Evolutionary conservation across 805 yeast genomes (phyloP), one percentile per base, ranked within the genome.

Genomic region (Candida tammaniensis): DNA sequence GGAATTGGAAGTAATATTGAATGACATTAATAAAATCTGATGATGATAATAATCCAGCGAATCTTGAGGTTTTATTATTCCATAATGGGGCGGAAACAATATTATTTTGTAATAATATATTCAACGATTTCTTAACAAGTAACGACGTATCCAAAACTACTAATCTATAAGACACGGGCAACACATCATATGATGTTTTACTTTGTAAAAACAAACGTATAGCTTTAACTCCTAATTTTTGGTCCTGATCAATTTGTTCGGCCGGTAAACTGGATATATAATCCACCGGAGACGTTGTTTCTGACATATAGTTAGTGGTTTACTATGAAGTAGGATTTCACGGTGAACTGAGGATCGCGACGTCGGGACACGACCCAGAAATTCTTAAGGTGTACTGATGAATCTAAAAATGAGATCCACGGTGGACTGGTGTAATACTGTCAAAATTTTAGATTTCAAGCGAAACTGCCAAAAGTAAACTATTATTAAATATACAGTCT

Each of bases 41-140:
- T 12, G 95, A 80, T 4, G 98, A 93, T 49, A 93, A 68, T 42
- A 93, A 73, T 3, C 99, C 99, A 2, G 97, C 97, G 68, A 93
- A 93, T 51, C 84, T 73, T 11, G 95, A 84, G 11, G 85, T 63
- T 52, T 82, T 76, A 39, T 91, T 82, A 60, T 91, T 86, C 99
- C 99, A 93, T 33, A 93, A 68, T 3, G 99, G 98, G 4, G 98
- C 98, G 35, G 95, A 82, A 20, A 93, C 97, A 51, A 93, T 87
- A 55, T 86, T 86, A 59, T 93, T 93, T 55, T 93, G 98, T 33
- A 93, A 68, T 41, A 93, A 64, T 18, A 94, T 89, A 45, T 87
- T 88, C 52, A 93, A 70, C 4, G 96, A 85, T 55, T 91, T 87
- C 61, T 91, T 89, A 24, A 93, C 95, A 37, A 87, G 65, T 30